Percentiles rank a stretch among this genome's conserved stretches.
Conservation (phyloP, 768 basidiomycete species). For the Hemileccinum impolitum region DNA sequence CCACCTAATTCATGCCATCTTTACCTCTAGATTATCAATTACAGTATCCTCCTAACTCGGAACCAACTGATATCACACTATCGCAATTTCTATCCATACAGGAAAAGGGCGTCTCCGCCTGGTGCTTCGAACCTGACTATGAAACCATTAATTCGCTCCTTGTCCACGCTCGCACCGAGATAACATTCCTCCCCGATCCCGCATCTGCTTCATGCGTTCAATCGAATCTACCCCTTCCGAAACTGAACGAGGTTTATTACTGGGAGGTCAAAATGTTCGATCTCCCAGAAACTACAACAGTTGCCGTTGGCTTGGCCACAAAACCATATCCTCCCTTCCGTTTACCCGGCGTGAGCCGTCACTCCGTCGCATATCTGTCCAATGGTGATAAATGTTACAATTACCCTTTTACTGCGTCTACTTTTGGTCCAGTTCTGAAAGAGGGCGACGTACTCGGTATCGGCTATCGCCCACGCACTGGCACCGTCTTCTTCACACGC, state of each 20-base stretch:
- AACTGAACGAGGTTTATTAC: slow-evolving; percentile 98
- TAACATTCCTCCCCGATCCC: slow-evolving; percentile 96
- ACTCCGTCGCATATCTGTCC: slow-evolving; percentile 93
- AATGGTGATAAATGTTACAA: slow-evolving; percentile 97
- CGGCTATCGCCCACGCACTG: slow-evolving; percentile 93
- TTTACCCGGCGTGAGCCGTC: slow-evolving; percentile 78
- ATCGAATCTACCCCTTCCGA: slow-evolving; percentile 94
- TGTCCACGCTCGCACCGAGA: slow-evolving; percentile 94
- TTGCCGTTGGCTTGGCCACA: slow-evolving; percentile 93
- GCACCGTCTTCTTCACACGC: slow-evolving; percentile 98
- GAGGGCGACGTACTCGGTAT: slow-evolving; percentile 96
- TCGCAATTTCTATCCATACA: slow-evolving; percentile 99
- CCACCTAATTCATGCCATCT: slow-evolving; percentile 4
- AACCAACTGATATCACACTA: slow-evolving; percentile 95
- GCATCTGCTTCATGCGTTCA: slow-evolving; percentile 93
- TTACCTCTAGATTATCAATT: slow-evolving; percentile 65
- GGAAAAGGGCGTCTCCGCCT: slow-evolving; percentile 98
- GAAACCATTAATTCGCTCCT: slow-evolving; percentile 90
- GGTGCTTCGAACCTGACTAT: slow-evolving; percentile 99
- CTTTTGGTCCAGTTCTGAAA: slow-evolving; percentile 81
- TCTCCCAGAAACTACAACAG: slow-evolving; percentile 79
- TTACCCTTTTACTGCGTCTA: slow-evolving; percentile 84
- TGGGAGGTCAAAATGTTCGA: slow-evolving; percentile 99
- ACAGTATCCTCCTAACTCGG: slow-evolving; percentile 93
- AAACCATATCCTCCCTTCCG: slow-evolving; percentile 97